Percentiles rank a stretch among this genome's conserved stretches.
Conservation (phyloP, 163 green algal species). For the Picocystis sp. region DNA sequence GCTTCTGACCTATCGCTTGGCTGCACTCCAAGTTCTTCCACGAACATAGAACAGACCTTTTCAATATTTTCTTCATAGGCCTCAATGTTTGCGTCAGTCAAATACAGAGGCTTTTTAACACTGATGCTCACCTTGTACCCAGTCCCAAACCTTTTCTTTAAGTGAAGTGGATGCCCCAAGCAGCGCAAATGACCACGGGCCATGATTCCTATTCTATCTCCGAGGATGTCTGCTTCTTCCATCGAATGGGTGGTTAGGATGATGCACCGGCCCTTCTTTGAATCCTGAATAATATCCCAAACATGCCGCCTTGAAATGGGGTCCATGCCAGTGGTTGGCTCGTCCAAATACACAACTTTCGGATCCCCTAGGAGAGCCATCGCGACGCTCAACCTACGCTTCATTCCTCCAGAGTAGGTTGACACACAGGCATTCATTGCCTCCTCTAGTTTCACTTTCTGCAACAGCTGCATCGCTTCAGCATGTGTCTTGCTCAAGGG, state of each 20-base stretch:
- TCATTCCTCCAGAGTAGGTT: constrained; percentile 65
- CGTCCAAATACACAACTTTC: constrained; percentile 63
- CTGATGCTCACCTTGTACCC: constrained; percentile 17
- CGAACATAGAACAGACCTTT: neutral
- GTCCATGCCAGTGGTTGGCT: constrained; percentile 75
- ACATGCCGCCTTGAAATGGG: constrained; percentile 42
- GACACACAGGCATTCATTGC: constrained; percentile 25
- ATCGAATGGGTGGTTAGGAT: constrained; percentile 81
- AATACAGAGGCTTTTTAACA: no score
- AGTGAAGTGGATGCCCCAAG: constrained; percentile 44
- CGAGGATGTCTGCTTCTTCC: constrained; percentile 88
- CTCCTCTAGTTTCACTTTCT: constrained; percentile 36
- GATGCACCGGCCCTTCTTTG: constrained; percentile 39
- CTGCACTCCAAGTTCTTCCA: neutral
- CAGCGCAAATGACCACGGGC: constrained; percentile 34
- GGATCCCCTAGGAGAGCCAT: constrained; percentile 52
- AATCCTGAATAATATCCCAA: constrained; percentile 44
- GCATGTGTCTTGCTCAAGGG: constrained; percentile 14
- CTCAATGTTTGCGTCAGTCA: neutral
- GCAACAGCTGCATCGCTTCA: constrained; percentile 25
- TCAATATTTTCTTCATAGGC: neutral
- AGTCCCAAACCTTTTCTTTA: constrained; percentile 46
- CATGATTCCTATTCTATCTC: constrained; percentile 49
- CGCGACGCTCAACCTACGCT: constrained; percentile 44
- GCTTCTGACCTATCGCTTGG: neutral